phyloP scores from a whole-genome alignment of 306 rosid species.

The Castanea sativa region DNA sequence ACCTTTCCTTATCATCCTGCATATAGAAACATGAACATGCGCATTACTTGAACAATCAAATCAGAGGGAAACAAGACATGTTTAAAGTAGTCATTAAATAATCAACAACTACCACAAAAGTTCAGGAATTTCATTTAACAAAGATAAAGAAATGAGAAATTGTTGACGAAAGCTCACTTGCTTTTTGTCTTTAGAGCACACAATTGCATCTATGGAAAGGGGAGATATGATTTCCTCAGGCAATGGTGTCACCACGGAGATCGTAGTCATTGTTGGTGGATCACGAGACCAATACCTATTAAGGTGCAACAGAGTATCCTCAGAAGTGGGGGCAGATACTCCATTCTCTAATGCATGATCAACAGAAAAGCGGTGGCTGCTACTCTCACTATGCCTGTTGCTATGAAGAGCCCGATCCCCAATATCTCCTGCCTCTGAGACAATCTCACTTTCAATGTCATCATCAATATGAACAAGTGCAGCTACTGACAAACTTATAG shows the following conservation, averaged over 20 bases:
- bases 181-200: conserved; percentile 34
- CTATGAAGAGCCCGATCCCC: conserved; percentile 78
- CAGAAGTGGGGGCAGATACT: conserved; percentile 2
- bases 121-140: not conserved
- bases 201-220: conserved; percentile 28
- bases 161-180: conserved; percentile 42
- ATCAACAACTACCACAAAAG: not conserved
- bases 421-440: conserved; percentile 88
- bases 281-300: too few species aligned
- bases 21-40: too few species aligned
- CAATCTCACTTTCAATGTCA: conserved; percentile 42
- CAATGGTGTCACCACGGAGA: conserved; percentile 26
- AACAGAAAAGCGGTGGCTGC: too few species aligned
- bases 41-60: not conserved
- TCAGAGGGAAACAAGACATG: not conserved
- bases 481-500: conserved; percentile 47
- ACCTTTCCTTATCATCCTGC: not conserved
- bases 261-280: too few species aligned
- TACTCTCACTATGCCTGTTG: not conserved
- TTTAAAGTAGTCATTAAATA: not conserved
- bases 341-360: conserved; percentile 29
- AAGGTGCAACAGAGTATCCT: too few species aligned
- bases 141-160: not conserved
- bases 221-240: conserved; percentile 34
- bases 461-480: conserved; percentile 32